Percentiles rank a stretch among this genome's conserved stretches.
Conservation (phyloP, 1,284 basidiomycete species). For the Abortiporus biennis region DNA sequence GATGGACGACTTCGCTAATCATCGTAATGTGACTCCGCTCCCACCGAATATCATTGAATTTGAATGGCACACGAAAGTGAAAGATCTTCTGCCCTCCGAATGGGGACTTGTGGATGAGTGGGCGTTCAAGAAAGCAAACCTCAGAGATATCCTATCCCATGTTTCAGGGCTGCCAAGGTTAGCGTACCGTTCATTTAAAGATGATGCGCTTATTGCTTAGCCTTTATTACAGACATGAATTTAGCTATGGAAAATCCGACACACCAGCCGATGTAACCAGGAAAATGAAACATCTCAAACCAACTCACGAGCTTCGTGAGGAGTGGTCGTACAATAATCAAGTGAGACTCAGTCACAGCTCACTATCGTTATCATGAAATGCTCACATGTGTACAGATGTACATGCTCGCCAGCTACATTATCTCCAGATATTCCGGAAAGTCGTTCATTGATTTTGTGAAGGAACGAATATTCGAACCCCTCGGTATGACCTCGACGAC, state of each 20-base stretch:
- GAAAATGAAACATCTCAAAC: constrained; percentile 27
- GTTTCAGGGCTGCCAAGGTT: constrained; percentile 20
- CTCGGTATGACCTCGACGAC: constrained; percentile 28
- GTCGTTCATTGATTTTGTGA: constrained; percentile 24
- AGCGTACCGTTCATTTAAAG: neutral
- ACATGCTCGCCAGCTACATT: constrained; percentile 25
- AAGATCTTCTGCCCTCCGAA: constrained; percentile 26
- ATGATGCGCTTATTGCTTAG: neutral
- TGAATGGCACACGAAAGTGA: constrained; percentile 26
- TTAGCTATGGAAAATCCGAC: constrained; percentile 24
- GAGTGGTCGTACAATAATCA: constrained; percentile 36
- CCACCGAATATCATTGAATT: constrained; percentile 22
- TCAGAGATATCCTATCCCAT: constrained; percentile 25
- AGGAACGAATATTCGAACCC: constrained; percentile 24
- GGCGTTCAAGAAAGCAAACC: constrained; percentile 23
- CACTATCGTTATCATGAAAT: neutral
- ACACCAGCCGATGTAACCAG: constrained; percentile 20
- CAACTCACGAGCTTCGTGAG: constrained; percentile 33
- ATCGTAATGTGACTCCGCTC: constrained; percentile 27
- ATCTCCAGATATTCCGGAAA: constrained; percentile 27
- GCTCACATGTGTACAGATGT: constrained; percentile 27
- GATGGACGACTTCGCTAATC: constrained; percentile 26
- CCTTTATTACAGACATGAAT: constrained; percentile 24
- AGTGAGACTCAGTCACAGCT: constrained; percentile 14
- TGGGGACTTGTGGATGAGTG: constrained; percentile 28